These are phyloP conservation scores for Ascochyta clinopodiicola DNA, from an alignment of 2,329 filamentous ascomycete genomes.

Conservation along the genomic window DNA sequence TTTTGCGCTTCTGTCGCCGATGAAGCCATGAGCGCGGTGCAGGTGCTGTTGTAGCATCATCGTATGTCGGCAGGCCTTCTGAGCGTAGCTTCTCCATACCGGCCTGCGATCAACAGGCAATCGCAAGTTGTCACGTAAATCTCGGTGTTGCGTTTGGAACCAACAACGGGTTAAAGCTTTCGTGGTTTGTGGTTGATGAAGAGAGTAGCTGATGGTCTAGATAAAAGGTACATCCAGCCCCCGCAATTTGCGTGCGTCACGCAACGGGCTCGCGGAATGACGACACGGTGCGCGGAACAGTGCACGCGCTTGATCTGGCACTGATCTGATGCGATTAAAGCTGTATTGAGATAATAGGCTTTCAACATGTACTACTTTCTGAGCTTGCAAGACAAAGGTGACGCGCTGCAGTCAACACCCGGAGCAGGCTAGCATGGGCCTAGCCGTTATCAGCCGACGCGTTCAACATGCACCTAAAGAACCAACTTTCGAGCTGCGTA, in stretches of 20 bases:
- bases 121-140: neutral
- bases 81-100: conserved; percentile 28
- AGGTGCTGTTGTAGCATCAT: conserved; percentile 24
- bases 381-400: too few relatives aligned
- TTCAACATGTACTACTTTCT: too few relatives aligned
- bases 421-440: too few relatives aligned
- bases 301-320: too few relatives aligned
- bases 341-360: too few relatives aligned
- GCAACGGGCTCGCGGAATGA: conserved; percentile 3
- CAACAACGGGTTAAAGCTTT: neutral
- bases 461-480: too few relatives aligned
- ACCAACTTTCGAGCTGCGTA: too few relatives aligned
- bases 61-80: conserved; percentile 32
- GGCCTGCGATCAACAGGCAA: neutral
- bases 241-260: conserved; percentile 12
- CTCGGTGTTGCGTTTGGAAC: neutral
- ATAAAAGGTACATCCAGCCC: conserved; percentile 7
- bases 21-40: conserved; percentile 19
- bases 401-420: too few relatives aligned
- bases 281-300: neutral
- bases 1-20: conserved; percentile 26
- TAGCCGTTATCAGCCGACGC: too few relatives aligned
- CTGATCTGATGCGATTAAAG: too few relatives aligned
- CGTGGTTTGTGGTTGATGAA: neutral
- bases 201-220: neutral